phyloP scores from a whole-genome alignment of 371 early-diverging fungal genomes.

The Mortierella sp. region DNA sequence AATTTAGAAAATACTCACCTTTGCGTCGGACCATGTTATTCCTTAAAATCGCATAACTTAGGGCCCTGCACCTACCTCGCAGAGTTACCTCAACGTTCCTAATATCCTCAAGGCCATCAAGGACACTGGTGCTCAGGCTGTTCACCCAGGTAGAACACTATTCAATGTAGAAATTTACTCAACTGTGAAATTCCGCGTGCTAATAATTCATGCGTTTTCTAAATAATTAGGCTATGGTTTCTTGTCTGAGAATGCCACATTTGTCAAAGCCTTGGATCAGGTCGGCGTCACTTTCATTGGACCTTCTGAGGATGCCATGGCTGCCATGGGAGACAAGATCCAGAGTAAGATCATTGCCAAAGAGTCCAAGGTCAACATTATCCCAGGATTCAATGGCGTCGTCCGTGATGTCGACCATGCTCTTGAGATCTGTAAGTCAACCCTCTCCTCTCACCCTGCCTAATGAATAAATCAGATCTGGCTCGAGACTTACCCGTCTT shows the following conservation, averaged over 20 bases:
- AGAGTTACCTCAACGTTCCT: constrained; percentile 72
- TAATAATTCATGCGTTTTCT: too few species aligned
- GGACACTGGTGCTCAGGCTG: constrained; percentile 74
- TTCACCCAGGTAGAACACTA: constrained; percentile 68
- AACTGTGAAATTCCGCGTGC: background rate
- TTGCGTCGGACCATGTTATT: too few species aligned
- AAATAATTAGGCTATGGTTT: constrained; percentile 88
- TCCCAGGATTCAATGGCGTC: constrained; percentile 94
- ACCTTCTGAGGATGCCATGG: constrained; percentile 83
- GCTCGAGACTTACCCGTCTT: background rate
- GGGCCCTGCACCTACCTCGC: constrained; percentile 73
- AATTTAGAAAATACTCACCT: background rate
- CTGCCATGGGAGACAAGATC: constrained; percentile 96
- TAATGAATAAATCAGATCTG: background rate
- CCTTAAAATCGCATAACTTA: constrained; percentile 13
- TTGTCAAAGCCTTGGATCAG: constrained; percentile 76
- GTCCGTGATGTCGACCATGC: constrained; percentile 79
- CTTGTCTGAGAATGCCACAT: constrained; percentile 84
- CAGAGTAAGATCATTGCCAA: constrained; percentile 89
- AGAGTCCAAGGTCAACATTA: constrained; percentile 84
- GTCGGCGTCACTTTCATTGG: constrained; percentile 85
- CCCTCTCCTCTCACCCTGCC: background rate
- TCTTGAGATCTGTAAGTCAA: constrained; percentile 69
- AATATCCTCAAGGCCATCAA: constrained; percentile 68
- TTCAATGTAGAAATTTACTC: background rate